Evolutionary conservation across 225 moss, liverwort and hornwort genomes (phyloP).

Genomic region (Sphagnum tenellum): DNA sequence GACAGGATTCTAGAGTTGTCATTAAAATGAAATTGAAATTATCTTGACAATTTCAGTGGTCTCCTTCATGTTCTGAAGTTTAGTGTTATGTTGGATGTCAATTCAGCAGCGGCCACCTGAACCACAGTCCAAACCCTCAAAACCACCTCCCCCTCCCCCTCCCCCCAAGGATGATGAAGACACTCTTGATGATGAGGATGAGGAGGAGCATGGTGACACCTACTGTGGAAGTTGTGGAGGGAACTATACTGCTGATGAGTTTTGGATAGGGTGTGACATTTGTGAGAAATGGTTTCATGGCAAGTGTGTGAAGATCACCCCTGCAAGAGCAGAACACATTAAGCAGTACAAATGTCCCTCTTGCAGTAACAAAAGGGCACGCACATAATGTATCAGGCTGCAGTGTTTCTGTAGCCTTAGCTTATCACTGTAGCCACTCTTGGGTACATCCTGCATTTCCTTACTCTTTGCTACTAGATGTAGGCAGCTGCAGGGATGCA

Average conservation of each 20-base stretch:
- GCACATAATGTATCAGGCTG: conserved; percentile 56
- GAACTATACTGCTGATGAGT: conserved; percentile 51
- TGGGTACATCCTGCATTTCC: conserved; percentile 24
- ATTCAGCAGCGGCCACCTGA: conserved; percentile 19
- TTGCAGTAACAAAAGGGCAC: conserved; percentile 71
- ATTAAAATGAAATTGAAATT: too few relatives aligned
- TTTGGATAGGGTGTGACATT: conserved; percentile 65
- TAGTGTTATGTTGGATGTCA: neutral
- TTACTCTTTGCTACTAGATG: conserved; percentile 18
- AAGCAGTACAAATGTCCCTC: conserved; percentile 70
- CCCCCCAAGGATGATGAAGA: conserved; percentile 49
- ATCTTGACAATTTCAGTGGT: neutral
- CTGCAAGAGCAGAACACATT: conserved; percentile 61
- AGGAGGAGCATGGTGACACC: conserved; percentile 43
- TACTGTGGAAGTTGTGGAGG: conserved; percentile 53
- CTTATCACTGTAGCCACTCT: conserved; percentile 35
- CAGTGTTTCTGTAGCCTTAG: conserved; percentile 39
- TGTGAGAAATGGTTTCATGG: conserved; percentile 69
- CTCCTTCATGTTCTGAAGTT: neutral
- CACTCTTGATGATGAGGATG: conserved; percentile 38
- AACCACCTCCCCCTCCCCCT: conserved; percentile 19
- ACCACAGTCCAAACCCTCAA: conserved; percentile 32
- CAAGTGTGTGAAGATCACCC: conserved; percentile 61
- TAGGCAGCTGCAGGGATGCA: conserved; percentile 26
- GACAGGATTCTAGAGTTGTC: too few relatives aligned